Conservation (phyloP, 2,329 filamentous ascomycete species). For the Sporothrix dimorphospora region DNA sequence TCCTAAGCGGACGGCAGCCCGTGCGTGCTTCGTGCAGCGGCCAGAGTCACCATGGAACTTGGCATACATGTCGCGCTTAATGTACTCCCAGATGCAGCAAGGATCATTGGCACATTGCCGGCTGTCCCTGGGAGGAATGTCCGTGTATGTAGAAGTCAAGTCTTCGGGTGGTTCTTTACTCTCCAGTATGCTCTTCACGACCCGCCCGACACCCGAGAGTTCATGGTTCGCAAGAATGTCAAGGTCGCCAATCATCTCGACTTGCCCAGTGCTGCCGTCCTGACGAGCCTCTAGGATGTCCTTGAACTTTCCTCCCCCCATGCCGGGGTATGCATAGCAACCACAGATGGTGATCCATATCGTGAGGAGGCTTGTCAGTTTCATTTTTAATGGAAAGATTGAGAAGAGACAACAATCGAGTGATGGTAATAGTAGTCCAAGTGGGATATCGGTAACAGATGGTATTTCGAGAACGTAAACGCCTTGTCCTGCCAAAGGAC, state of each 20-base stretch:
- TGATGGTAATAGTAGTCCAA: too few species aligned
- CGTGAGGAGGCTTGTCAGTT: background rate
- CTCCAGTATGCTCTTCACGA: background rate
- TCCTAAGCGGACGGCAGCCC: background rate
- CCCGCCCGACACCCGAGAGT: background rate
- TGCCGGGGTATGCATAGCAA: background rate
- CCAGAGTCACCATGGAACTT: background rate
- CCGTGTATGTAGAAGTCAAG: background rate
- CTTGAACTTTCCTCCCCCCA: background rate
- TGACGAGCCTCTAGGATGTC: background rate
- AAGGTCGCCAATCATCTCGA: background rate
- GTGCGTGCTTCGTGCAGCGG: background rate
- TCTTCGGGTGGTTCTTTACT: background rate
- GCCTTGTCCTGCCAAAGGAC: background rate
- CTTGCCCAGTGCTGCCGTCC: background rate
- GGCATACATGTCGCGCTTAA: background rate
- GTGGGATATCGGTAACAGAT: too few species aligned
- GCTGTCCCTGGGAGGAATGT: background rate
- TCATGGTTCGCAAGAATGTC: background rate
- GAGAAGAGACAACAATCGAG: too few species aligned
- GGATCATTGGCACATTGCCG: background rate
- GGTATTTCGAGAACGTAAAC: too few species aligned
- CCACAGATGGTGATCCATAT: background rate
- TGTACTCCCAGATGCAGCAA: constrained; percentile 1
- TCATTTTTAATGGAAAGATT: background rate